These are phyloP conservation scores for Mimosa pudica DNA, from an alignment of 306 rosid species.

Conservation along the genomic window DNA sequence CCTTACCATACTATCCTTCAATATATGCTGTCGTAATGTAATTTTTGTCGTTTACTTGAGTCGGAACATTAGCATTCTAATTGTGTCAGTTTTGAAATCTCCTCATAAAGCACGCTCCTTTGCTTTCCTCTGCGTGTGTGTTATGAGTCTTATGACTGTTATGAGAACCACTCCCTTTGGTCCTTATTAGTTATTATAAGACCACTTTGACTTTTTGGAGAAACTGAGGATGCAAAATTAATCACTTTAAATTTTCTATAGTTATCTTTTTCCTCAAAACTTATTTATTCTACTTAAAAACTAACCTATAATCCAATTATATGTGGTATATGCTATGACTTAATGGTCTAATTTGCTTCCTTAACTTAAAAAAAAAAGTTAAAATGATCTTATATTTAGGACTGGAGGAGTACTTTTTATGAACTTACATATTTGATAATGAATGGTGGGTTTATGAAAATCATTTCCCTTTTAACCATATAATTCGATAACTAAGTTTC, in stretches of 20 bases:
- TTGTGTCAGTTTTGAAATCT: slow-evolving; percentile 17
- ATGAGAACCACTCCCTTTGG: neutral
- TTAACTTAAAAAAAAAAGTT: too few species aligned
- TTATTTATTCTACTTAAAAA: too few species aligned
- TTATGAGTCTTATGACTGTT: slow-evolving; percentile 1
- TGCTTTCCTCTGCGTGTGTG: slow-evolving; percentile 6
- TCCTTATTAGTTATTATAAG: too few species aligned
- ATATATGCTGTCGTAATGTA: neutral
- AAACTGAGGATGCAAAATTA: too few species aligned
- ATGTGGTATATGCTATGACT: too few species aligned
- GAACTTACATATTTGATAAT: slow-evolving; percentile 16
- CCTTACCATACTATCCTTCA: neutral
- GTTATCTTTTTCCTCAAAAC: too few species aligned
- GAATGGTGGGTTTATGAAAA: slow-evolving; percentile 18
- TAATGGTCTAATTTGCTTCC: too few species aligned
- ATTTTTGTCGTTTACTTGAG: neutral
- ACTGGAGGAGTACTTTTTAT: neutral
- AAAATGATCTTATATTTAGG: too few species aligned
- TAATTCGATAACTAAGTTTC: neutral
- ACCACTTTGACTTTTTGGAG: too few species aligned
- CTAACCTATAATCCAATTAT: too few species aligned
- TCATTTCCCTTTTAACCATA: slow-evolving; percentile 18
- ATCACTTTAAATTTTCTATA: too few species aligned
- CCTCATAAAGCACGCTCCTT: slow-evolving; percentile 10
- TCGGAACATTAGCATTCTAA: slow-evolving; percentile 19